Conservation (phyloP, 2,329 filamentous ascomycete genomes). For the Trichoderma harzianum region DNA sequence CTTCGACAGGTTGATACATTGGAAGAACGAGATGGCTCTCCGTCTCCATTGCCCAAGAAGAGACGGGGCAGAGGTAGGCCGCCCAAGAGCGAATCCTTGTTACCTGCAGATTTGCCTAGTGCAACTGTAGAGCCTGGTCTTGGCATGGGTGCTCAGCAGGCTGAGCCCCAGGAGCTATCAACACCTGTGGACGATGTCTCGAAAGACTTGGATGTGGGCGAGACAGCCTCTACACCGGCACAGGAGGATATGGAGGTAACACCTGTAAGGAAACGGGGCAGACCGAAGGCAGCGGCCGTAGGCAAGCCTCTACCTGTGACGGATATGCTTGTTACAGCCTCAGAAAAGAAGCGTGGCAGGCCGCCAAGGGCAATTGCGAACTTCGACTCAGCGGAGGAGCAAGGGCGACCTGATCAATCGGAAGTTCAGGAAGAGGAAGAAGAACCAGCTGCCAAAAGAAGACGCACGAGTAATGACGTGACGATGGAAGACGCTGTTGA, state of each 20-base stretch:
- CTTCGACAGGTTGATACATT: background rate
- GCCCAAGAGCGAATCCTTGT: background rate
- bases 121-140: background rate
- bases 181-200: background rate
- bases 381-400: background rate
- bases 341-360: conserved; percentile 11
- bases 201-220: background rate
- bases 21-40: background rate
- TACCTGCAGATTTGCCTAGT: background rate
- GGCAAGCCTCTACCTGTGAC: background rate
- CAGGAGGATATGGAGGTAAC: background rate
- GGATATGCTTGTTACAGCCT: background rate
- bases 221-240: background rate
- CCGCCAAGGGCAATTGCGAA: background rate
- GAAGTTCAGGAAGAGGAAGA: background rate
- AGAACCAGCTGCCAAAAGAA: conserved; percentile 1
- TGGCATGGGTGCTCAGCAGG: background rate
- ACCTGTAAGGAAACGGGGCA: background rate
- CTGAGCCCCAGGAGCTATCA: background rate
- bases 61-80: conserved; percentile 13
- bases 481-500: background rate
- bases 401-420: background rate
- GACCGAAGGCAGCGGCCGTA: background rate
- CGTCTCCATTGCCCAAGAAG: background rate
- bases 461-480: background rate